A percentile compares a stretch with the other conserved stretches of the same genome.
Conservation (phyloP, 305 asterid genomes). For the Fraxinus floribunda region DNA sequence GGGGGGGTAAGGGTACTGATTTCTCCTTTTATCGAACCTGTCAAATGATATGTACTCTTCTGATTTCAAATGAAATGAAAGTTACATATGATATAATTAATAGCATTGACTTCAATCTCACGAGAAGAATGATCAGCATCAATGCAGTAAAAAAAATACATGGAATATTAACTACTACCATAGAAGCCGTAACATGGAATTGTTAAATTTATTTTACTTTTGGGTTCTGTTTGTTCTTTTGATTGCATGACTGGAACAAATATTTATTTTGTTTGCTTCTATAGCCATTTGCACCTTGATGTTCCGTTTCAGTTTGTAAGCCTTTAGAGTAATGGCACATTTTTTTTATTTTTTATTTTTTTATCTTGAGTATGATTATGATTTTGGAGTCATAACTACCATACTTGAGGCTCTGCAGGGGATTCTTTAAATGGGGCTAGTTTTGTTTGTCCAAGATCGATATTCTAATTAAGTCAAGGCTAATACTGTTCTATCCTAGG, state of each 20-base stretch:
- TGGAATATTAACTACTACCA: background rate
- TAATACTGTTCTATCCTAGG: background rate
- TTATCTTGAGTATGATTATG: background rate
- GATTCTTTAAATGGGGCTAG: background rate
- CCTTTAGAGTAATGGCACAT: background rate
- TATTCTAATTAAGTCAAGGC: background rate
- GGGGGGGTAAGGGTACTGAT: background rate
- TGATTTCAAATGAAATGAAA: background rate
- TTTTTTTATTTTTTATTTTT: too few species aligned
- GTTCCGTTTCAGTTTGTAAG: background rate
- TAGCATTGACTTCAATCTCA: background rate
- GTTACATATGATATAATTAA: background rate
- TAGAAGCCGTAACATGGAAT: background rate
- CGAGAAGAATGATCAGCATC: background rate
- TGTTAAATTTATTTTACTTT: background rate
- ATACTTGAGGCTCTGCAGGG: background rate
- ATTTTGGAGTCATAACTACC: background rate
- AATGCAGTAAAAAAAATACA: too few species aligned
- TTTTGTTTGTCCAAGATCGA: background rate
- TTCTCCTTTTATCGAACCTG: background rate
- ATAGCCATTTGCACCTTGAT: background rate
- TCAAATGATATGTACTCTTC: background rate
- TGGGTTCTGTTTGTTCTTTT: background rate
- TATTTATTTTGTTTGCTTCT: background rate
- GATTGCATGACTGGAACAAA: background rate